These are phyloP conservation scores for Bonnemaisonia californica DNA, from an alignment of 31 red algal species.

Conservation along the genomic window DNA sequence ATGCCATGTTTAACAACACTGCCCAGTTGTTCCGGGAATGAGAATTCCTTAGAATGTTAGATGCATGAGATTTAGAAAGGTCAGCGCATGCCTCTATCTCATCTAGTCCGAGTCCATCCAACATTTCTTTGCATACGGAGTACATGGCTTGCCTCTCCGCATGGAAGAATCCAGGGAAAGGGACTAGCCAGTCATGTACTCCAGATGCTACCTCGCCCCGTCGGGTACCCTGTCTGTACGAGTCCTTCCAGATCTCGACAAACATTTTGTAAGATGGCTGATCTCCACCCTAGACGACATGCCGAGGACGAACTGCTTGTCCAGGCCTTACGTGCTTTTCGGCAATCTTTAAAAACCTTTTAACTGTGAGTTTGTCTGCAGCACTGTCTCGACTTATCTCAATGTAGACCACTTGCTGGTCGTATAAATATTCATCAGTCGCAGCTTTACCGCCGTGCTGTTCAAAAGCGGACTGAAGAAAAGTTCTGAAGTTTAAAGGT, in stretches of 20 bases:
- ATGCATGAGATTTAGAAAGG: neutral
- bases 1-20: neutral
- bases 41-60: slow-evolving; percentile 9
- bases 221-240: too few relatives aligned
- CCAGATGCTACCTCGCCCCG: too few relatives aligned
- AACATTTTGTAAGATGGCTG: neutral
- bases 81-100: slow-evolving; percentile 20
- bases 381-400: neutral
- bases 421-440: neutral
- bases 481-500: neutral
- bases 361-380: neutral
- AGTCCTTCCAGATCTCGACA: neutral
- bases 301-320: neutral
- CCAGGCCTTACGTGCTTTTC: neutral
- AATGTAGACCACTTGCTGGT: neutral
- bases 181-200: slow-evolving; percentile 42
- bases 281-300: neutral
- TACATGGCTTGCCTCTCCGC: slow-evolving; percentile 28
- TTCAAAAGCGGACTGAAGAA: slow-evolving; percentile 8
- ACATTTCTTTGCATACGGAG: slow-evolving; percentile 31
- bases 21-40: slow-evolving; percentile 28
- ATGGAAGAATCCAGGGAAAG: slow-evolving; percentile 44
- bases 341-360: neutral
- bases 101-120: slow-evolving; percentile 30
- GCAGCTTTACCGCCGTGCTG: neutral